Conservation (phyloP, 148 eudicot species). For the Fagopyrum homotropicum region DNA sequence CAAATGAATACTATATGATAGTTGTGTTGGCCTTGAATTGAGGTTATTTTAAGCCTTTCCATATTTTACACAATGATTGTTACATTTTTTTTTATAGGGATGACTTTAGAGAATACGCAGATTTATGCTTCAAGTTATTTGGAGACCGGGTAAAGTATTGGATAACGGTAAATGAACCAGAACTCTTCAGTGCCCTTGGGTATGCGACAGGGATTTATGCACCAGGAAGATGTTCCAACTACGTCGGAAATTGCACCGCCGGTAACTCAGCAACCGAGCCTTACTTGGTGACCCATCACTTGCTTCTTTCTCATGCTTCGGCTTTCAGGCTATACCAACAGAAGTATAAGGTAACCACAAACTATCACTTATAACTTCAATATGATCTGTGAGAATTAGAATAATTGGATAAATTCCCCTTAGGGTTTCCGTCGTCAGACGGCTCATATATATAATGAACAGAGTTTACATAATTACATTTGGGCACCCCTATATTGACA, state of each 20-base stretch:
- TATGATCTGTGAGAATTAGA: no score
- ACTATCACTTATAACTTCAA: no score
- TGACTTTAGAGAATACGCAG: conserved; percentile 4
- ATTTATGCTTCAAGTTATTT: conserved; percentile 11
- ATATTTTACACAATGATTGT: no score
- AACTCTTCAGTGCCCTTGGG: neutral
- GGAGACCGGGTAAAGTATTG: conserved; percentile 13
- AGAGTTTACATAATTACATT: no score
- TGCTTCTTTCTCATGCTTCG: conserved; percentile 20
- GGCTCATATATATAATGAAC: no score
- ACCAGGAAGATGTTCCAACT: neutral
- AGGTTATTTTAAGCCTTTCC: no score
- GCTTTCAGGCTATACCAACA: conserved; percentile 20
- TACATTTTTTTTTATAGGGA: neutral
- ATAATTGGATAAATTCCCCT: no score
- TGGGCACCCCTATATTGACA: no score
- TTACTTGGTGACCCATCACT: conserved; percentile 19
- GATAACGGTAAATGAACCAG: conserved; percentile 10
- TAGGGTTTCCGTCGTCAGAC: no score
- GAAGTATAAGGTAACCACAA: conserved; percentile 17
- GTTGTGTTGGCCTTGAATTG: no score
- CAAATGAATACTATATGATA: no score
- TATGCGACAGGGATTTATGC: neutral
- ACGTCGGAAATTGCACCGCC: conserved; percentile 13
- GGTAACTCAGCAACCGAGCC: conserved; percentile 29